Percentiles rank a stretch among this genome's conserved stretches.
Evolutionary conservation across 768 basidiomycete species (phyloP).

Genomic region (Psilocybe tampanensis): DNA sequence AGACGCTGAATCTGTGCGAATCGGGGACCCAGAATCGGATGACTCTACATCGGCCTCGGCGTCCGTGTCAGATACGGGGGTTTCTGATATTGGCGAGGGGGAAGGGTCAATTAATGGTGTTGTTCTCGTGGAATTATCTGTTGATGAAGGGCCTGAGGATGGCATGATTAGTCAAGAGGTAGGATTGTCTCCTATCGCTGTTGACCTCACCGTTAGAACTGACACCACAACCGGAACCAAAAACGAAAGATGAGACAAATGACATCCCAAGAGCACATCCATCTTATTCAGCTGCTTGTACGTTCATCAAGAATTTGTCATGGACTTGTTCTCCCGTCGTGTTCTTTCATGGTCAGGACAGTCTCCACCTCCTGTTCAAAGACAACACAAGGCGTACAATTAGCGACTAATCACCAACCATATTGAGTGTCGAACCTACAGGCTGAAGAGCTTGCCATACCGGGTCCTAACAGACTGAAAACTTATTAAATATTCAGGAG

Average conservation of each 20-base stretch:
- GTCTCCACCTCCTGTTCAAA: too few relatives aligned
- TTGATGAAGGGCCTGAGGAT: background rate
- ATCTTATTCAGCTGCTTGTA: too few relatives aligned
- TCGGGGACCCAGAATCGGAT: background rate
- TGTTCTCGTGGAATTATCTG: background rate
- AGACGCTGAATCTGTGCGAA: background rate
- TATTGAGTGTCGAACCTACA: too few relatives aligned
- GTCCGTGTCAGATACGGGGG: background rate
- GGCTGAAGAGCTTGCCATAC: too few relatives aligned
- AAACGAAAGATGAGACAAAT: background rate
- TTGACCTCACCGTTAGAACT: background rate
- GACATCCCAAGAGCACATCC: background rate
- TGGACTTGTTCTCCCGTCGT: too few relatives aligned
- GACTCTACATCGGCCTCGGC: background rate
- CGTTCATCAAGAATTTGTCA: too few relatives aligned
- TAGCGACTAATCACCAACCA: too few relatives aligned
- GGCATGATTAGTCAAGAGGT: background rate
- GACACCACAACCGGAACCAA: background rate
- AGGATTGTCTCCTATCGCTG: background rate
- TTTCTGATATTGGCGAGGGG: background rate
- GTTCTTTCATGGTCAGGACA: too few relatives aligned
- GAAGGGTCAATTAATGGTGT: background rate
- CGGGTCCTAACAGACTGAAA: too few relatives aligned
- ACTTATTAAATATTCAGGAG: too few relatives aligned
- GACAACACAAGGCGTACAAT: too few relatives aligned